Percentiles rank a stretch among this genome's conserved stretches.
These are phyloP conservation scores for Staphylotrichum longicolle DNA, from an alignment of 495 filamentous ascomycete species.

Conservation along the genomic window DNA sequence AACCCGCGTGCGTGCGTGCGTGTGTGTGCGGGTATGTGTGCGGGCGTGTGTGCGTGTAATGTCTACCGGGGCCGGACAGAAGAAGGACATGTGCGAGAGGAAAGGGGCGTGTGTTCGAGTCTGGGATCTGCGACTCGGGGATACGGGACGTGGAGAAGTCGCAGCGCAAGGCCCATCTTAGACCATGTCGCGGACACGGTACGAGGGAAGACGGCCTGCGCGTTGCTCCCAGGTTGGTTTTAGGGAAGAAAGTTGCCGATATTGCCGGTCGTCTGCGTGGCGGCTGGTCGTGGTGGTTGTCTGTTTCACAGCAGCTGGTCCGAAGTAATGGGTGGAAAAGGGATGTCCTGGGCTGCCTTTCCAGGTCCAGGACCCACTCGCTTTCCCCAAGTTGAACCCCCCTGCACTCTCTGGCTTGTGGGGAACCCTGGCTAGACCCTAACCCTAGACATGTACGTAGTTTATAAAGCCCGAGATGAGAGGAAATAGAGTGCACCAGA, in stretches of 20 bases:
- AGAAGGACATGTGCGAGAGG: background rate
- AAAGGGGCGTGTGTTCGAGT: background rate
- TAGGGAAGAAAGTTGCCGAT: background rate
- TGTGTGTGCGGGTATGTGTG: background rate
- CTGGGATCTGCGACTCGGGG: background rate
- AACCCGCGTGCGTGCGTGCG: background rate
- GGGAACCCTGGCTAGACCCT: too few relatives aligned
- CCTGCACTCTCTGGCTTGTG: too few relatives aligned
- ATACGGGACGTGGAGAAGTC: background rate
- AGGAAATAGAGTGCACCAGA: too few relatives aligned
- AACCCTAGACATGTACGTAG: too few relatives aligned
- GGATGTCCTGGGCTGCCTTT: too few relatives aligned
- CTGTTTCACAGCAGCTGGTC: too few relatives aligned
- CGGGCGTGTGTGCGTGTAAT: background rate
- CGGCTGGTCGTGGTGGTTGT: too few relatives aligned
- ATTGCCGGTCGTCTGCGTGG: background rate
- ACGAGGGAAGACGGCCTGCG: background rate
- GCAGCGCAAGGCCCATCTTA: conserved; percentile 15
- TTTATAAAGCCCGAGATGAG: too few relatives aligned
- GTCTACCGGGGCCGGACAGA: background rate
- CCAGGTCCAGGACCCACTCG: too few relatives aligned
- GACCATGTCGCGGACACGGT: conserved; percentile 15
- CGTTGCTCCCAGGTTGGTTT: background rate
- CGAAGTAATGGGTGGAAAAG: too few relatives aligned
- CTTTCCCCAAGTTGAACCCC: background rate